These are phyloP conservation scores for Quaeritorhiza haematococci DNA, from an alignment of 371 early-diverging fungal species.

Conservation along the genomic window DNA sequence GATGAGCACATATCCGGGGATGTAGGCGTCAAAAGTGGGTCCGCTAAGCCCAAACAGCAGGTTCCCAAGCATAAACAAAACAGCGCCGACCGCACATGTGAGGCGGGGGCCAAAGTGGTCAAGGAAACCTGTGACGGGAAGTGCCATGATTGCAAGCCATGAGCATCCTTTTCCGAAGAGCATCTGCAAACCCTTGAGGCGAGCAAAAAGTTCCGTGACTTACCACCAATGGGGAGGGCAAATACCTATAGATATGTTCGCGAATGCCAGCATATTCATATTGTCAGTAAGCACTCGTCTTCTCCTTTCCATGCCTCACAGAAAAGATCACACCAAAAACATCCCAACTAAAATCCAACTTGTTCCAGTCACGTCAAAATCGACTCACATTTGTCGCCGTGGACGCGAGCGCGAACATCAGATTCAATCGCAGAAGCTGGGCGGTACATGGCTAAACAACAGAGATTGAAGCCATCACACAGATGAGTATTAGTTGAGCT, in stretches of 20 bases:
- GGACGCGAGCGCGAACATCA: conserved; percentile 17
- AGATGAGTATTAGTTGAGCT: background rate
- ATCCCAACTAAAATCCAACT: no score
- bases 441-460: conserved; percentile 14
- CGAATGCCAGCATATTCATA: no score
- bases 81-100: conserved; percentile 6
- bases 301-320: no score
- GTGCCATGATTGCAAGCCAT: background rate
- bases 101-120: conserved; percentile 14
- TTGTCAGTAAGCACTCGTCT: no score
- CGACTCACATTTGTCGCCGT: conserved; percentile 12
- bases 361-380: background rate
- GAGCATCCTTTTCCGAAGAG: background rate
- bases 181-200: background rate
- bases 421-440: conserved; percentile 15
- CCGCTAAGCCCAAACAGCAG: conserved; percentile 16
- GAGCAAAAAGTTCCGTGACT: background rate
- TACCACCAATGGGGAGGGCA: no score
- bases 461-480: background rate
- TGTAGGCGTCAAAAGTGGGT: conserved; percentile 14
- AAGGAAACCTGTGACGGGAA: conserved; percentile 10
- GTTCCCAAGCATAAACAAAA: conserved; percentile 9
- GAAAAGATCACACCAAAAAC: no score
- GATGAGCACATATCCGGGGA: conserved; percentile 6
- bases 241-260: no score